A percentile compares a stretch with the other conserved stretches of the same genome.
Conservation (phyloP, 768 basidiomycete species). For the Amanita rubescens region DNA sequence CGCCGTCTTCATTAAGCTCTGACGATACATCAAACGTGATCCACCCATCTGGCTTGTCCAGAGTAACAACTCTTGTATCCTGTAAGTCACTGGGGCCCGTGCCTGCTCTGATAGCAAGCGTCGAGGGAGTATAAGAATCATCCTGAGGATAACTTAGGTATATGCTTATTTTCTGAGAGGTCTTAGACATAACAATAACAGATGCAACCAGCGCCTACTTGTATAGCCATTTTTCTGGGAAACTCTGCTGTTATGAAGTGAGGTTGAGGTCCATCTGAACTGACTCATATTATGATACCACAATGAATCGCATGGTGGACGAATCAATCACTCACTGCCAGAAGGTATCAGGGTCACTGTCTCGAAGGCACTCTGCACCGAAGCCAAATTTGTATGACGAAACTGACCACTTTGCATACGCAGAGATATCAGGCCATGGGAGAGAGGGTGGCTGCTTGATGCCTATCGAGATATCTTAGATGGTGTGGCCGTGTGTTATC, state of each 20-base stretch:
- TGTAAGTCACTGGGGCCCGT: constrained; percentile 89
- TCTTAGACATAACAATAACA: not conserved
- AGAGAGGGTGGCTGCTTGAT: constrained; percentile 34
- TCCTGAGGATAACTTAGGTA: constrained; percentile 76
- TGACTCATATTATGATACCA: constrained; percentile 19
- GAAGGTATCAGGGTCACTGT: constrained; percentile 86
- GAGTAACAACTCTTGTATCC: constrained; percentile 77
- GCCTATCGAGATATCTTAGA: not conserved
- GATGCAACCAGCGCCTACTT: constrained; percentile 39
- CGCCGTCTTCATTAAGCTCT: constrained; percentile 72
- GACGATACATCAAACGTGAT: constrained; percentile 79
- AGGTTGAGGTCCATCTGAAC: constrained; percentile 93
- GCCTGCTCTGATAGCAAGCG: constrained; percentile 84
- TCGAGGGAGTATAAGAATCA: constrained; percentile 96
- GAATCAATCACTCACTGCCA: constrained; percentile 76
- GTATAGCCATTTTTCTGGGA: constrained; percentile 80
- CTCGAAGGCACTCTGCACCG: constrained; percentile 85
- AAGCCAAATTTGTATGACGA: constrained; percentile 97
- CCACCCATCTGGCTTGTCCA: constrained; percentile 95
- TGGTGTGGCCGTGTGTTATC: not conserved
- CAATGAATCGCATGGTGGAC: not conserved
- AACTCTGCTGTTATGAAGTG: constrained; percentile 95
- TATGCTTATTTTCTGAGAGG: constrained; percentile 73
- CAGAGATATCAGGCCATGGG: constrained; percentile 80
- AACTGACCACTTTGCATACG: constrained; percentile 90